Evolutionary conservation across 345 rosid species (phyloP).

Genomic region (Eucalyptus fibrosa): DNA sequence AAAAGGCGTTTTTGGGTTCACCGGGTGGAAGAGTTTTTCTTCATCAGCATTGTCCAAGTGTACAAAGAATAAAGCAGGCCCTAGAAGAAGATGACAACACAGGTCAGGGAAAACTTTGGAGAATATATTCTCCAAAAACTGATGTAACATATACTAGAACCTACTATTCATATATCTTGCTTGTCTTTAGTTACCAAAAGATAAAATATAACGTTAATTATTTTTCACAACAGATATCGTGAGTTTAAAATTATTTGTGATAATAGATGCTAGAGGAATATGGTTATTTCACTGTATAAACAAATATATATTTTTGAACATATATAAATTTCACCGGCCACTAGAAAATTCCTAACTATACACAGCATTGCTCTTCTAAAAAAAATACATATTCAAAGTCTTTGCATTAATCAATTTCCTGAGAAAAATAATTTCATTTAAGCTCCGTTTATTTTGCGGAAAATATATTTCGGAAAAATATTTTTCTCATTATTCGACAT

Average conservation of each 20-base stretch:
- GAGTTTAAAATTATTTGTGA: neutral
- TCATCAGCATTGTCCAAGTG: neutral
- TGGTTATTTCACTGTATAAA: neutral
- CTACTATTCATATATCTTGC: neutral
- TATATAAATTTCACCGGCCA: neutral
- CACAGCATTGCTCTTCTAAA: neutral
- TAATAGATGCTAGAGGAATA: neutral
- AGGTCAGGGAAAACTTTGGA: neutral
- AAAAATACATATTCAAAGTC: neutral
- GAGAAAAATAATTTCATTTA: neutral
- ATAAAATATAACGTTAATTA: neutral
- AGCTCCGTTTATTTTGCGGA: rapidly evolving
- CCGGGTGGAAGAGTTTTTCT: neutral
- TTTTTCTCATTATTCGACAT: no score
- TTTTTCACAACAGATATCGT: neutral
- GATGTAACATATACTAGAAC: neutral
- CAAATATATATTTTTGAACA: neutral
- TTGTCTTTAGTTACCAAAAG: neutral
- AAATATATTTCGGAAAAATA: no score
- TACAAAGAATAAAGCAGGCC: neutral
- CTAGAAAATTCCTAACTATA: neutral
- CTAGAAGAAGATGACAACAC: neutral
- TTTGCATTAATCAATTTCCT: neutral
- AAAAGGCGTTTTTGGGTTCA: neutral
- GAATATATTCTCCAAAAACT: neutral